Evolutionary conservation across 257 asterid species (phyloP).

Genomic region (Perilla frutescens): DNA sequence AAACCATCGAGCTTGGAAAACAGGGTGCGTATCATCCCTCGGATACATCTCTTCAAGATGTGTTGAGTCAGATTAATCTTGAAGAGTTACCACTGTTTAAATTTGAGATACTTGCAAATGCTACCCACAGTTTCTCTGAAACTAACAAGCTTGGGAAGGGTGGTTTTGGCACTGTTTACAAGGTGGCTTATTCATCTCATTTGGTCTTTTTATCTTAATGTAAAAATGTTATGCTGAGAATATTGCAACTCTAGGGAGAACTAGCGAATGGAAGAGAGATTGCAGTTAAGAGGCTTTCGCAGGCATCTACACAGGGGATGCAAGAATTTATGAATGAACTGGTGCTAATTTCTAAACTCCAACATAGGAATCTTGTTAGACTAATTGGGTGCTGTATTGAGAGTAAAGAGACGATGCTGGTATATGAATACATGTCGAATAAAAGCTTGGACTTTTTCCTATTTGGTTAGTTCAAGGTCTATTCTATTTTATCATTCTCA

Average conservation of each 20-base stretch:
- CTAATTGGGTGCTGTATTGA: slow-evolving; percentile 51
- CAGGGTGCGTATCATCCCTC: slow-evolving; percentile 8
- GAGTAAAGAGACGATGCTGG: slow-evolving; percentile 46
- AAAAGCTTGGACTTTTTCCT: slow-evolving; percentile 45
- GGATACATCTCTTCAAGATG: slow-evolving; percentile 32
- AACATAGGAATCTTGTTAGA: slow-evolving; percentile 54
- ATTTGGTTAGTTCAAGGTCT: not conserved
- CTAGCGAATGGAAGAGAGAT: slow-evolving; percentile 43
- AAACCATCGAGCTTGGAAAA: not conserved
- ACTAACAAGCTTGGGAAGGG: slow-evolving; percentile 52
- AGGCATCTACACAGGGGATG: slow-evolving; percentile 50
- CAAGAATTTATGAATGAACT: slow-evolving; percentile 56
- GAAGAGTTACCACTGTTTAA: slow-evolving; percentile 46
- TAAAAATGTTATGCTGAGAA: not conserved
- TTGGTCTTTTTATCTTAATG: no score
- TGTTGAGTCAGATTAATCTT: slow-evolving; percentile 31
- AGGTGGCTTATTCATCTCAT: slow-evolving; percentile 18
- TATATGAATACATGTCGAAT: slow-evolving; percentile 52
- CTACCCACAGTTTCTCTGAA: slow-evolving; percentile 41
- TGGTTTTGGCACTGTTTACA: slow-evolving; percentile 53
- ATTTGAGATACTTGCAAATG: slow-evolving; percentile 39
- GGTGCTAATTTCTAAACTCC: slow-evolving; percentile 54
- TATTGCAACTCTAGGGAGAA: slow-evolving; percentile 39
- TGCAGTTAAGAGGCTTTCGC: slow-evolving; percentile 55
- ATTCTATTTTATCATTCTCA: not conserved